phyloP scores from a whole-genome alignment of 441 rosid genomes.

The Eruca vesicaria region DNA sequence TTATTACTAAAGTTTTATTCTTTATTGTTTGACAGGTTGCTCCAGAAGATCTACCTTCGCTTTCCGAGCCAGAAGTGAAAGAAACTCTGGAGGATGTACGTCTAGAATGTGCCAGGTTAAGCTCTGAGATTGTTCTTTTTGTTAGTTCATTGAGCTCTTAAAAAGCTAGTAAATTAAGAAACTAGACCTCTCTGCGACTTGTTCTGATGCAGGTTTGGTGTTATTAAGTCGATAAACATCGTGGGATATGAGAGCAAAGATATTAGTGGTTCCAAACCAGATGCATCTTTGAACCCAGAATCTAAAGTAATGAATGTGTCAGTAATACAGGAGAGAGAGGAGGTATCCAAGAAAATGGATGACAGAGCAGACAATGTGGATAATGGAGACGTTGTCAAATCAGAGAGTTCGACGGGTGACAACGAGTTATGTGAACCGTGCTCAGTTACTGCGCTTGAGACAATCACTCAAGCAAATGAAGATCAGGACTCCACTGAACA shows the following conservation, averaged over 20 bases:
- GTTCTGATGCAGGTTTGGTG: slow-evolving; percentile 81
- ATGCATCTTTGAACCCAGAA: slow-evolving; percentile 18
- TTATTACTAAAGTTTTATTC: background rate
- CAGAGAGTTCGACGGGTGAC: slow-evolving; percentile 31
- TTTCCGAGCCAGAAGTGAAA: slow-evolving; percentile 63
- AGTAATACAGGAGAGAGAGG: slow-evolving; percentile 14
- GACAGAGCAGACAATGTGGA: slow-evolving; percentile 28
- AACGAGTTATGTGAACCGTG: slow-evolving; percentile 33
- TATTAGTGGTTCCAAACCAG: slow-evolving; percentile 24
- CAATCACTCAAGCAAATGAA: slow-evolving; percentile 18
- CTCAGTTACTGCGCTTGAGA: slow-evolving; percentile 17
- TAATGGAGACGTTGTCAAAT: slow-evolving; percentile 21
- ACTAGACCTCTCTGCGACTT: slow-evolving; percentile 1
- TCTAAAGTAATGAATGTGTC: slow-evolving; percentile 11
- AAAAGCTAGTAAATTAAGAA: slow-evolving; percentile 5
- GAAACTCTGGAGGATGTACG: slow-evolving; percentile 85
- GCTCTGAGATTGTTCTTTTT: slow-evolving; percentile 23
- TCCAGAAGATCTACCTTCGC: slow-evolving; percentile 47
- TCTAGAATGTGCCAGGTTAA: slow-evolving; percentile 84
- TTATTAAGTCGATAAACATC: slow-evolving; percentile 67
- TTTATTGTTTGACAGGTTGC: slow-evolving; percentile 50
- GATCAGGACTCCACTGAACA: slow-evolving; percentile 29
- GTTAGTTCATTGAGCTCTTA: slow-evolving; percentile 4
- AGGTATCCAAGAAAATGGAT: slow-evolving; percentile 20
- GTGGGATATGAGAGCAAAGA: slow-evolving; percentile 41